These are phyloP conservation scores for Phytophthora cactorum DNA, from an alignment of 352 stramenopile genomes.

Conservation along the genomic window DNA sequence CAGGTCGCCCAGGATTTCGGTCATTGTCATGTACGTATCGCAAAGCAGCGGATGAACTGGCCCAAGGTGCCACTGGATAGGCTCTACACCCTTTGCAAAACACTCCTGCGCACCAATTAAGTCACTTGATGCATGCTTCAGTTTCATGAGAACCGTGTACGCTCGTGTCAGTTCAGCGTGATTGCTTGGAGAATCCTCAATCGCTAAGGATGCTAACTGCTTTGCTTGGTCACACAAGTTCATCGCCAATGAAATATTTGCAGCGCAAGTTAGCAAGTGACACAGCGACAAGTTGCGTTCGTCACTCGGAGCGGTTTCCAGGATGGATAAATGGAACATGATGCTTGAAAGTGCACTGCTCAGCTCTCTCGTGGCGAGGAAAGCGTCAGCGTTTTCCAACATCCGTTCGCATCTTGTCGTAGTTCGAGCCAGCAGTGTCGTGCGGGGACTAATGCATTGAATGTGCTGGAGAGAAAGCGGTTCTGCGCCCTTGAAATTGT, in stretches of 20 bases:
- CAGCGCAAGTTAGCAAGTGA: constrained; percentile 46
- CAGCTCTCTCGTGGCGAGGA: constrained; percentile 29
- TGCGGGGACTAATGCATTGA: constrained; percentile 17
- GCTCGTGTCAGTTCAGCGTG: constrained; percentile 36
- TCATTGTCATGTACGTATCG: constrained; percentile 56
- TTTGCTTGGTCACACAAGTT: constrained; percentile 30
- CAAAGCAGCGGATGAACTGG: constrained; percentile 42
- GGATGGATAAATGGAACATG: constrained; percentile 53
- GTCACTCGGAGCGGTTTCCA: constrained; percentile 38
- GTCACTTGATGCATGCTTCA: constrained; percentile 30
- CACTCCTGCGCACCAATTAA: constrained; percentile 19
- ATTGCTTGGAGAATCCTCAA: constrained; percentile 41
- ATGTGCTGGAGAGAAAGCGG: constrained; percentile 39
- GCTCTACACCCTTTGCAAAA: constrained; percentile 42
- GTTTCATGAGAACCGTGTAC: constrained; percentile 44
- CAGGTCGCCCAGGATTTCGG: constrained; percentile 38
- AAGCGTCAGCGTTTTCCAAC: constrained; percentile 29
- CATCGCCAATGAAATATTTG: constrained; percentile 48
- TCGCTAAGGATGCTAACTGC: constrained; percentile 36
- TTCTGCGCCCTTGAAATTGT: constrained; percentile 40
- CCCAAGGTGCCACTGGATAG: constrained; percentile 54
- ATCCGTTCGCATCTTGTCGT: constrained; percentile 31
- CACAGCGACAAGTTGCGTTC: constrained; percentile 39
- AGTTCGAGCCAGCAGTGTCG: constrained; percentile 35
- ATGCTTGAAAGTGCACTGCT: constrained; percentile 38